phyloP scores from a whole-genome alignment of 2,329 filamentous ascomycete species.

The Clarireedia homoeocarpa region DNA sequence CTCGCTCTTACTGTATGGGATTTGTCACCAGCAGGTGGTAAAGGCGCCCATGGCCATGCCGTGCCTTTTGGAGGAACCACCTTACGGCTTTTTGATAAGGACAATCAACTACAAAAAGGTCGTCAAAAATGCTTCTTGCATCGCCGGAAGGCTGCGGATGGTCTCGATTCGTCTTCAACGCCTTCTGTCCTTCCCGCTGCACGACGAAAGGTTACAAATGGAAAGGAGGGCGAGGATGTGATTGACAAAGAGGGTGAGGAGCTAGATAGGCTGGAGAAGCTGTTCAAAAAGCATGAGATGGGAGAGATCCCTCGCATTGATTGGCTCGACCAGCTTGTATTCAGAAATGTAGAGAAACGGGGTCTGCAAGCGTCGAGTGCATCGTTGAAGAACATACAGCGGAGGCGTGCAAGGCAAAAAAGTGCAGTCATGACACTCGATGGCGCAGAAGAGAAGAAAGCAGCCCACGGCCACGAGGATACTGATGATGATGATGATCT shows the following conservation, averaged over 20 bases:
- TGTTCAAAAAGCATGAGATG: constrained; percentile 98
- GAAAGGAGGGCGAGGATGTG: constrained; percentile 35
- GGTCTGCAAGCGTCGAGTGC: constrained; percentile 56
- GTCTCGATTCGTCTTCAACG: constrained; percentile 70
- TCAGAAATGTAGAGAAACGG: constrained; percentile 77
- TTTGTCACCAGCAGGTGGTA: constrained; percentile 68
- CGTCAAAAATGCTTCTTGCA: constrained; percentile 86
- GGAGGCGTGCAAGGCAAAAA: constrained; percentile 32
- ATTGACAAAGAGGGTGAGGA: constrained; percentile 72
- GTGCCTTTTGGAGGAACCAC: constrained; percentile 94
- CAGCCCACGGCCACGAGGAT: constrained; percentile 34
- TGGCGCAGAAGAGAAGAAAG: constrained; percentile 20
- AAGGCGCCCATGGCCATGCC: constrained; percentile 63
- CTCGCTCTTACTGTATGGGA: constrained; percentile 96
- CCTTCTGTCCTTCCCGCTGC: constrained; percentile 57
- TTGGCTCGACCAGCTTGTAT: constrained; percentile 94
- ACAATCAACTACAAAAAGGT: constrained; percentile 86
- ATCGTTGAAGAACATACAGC: constrained; percentile 51
- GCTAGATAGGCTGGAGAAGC: constrained; percentile 76
- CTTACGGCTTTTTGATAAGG: constrained; percentile 80
- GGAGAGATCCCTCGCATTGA: constrained; percentile 87
- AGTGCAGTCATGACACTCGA: constrained; percentile 30
- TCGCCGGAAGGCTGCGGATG: constrained; percentile 76
- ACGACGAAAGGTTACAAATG: constrained; percentile 43
- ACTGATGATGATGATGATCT: constrained; percentile 28